These are phyloP conservation scores for Conticribra weissflogii DNA, from an alignment of 108 stramenopile species.

Conservation along the genomic window DNA sequence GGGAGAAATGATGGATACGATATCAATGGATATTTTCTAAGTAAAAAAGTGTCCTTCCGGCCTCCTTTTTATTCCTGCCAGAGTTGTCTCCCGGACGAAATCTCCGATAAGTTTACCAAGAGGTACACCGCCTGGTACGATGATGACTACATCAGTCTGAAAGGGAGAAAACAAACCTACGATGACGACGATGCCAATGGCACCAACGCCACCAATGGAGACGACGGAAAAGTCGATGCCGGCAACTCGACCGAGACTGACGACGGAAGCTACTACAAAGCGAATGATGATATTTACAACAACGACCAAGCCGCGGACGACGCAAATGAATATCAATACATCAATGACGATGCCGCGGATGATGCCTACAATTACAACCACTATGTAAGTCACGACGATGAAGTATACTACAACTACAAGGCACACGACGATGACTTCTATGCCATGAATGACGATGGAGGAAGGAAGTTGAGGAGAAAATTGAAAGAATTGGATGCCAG, in stretches of 20 bases:
- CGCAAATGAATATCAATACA: constrained; percentile 33
- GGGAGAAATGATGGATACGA: constrained; percentile 63
- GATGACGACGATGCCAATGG: constrained; percentile 37
- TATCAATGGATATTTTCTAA: constrained; percentile 64
- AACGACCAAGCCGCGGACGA: constrained; percentile 49
- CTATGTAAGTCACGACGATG: constrained; percentile 45
- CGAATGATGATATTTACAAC: constrained; percentile 39
- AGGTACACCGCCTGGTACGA: constrained; percentile 76
- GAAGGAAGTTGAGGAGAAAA: constrained; percentile 24
- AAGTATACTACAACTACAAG: constrained; percentile 39
- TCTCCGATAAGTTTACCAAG: constrained; percentile 81
- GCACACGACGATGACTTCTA: constrained; percentile 50
- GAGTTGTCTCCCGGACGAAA: constrained; percentile 59
- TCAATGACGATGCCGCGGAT: constrained; percentile 18
- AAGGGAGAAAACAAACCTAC: constrained; percentile 55
- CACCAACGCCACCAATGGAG: constrained; percentile 34
- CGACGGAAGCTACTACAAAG: constrained; percentile 33
- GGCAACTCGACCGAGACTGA: constrained; percentile 51
- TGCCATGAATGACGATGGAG: constrained; percentile 53
- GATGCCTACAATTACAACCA: constrained; percentile 21
- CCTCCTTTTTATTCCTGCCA: constrained; percentile 83
- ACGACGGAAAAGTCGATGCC: constrained; percentile 31
- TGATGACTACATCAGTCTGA: constrained; percentile 75
- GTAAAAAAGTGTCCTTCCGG: constrained; percentile 72
- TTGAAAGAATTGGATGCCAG: constrained; percentile 32